A percentile compares a stretch with the other conserved stretches of the same genome.
These are phyloP conservation scores for Lentinula guzmanii DNA, from an alignment of 768 basidiomycete species.

Conservation along the genomic window DNA sequence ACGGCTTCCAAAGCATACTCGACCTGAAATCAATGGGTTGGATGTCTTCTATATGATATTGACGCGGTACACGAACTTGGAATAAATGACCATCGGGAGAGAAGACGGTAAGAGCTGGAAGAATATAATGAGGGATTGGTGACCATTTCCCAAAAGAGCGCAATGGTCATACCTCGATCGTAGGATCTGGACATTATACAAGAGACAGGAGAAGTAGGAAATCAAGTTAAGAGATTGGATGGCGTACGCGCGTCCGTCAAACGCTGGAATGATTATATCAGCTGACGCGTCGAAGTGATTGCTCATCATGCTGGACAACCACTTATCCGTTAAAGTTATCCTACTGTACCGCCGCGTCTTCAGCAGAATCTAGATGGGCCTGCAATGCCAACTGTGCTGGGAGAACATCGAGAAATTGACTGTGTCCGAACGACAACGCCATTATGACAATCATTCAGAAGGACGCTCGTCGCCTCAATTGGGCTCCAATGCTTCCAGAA, in stretches of 20 bases:
- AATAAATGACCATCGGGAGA: slow-evolving; percentile 98
- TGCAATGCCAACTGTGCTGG: slow-evolving; percentile 48
- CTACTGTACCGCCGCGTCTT: not conserved
- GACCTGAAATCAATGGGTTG: slow-evolving; percentile 50
- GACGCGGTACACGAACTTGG: slow-evolving; percentile 57
- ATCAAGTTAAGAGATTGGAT: not conserved
- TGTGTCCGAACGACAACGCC: slow-evolving; percentile 34
- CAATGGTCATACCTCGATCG: slow-evolving; percentile 72
- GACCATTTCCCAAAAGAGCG: not conserved
- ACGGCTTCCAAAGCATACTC: slow-evolving; percentile 99
- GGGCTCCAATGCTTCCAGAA: not conserved
- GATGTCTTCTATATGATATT: slow-evolving; percentile 8
- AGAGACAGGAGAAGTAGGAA: slow-evolving; percentile 12
- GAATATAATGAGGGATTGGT: not conserved
- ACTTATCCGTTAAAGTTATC: not conserved
- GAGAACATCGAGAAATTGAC: slow-evolving; percentile 32
- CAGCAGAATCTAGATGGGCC: slow-evolving; percentile 11
- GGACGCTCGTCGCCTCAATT: not conserved
- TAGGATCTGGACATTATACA: slow-evolving; percentile 85
- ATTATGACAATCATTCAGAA: slow-evolving; percentile 50
- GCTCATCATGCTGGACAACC: not conserved
- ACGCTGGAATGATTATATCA: slow-evolving; percentile 19
- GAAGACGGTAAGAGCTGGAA: slow-evolving; percentile 89
- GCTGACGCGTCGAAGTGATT: slow-evolving; percentile 3
- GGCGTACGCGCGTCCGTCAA: slow-evolving; percentile 45